Conservation (phyloP, 352 stramenopile genomes). For the Phytopythium litorale region DNA sequence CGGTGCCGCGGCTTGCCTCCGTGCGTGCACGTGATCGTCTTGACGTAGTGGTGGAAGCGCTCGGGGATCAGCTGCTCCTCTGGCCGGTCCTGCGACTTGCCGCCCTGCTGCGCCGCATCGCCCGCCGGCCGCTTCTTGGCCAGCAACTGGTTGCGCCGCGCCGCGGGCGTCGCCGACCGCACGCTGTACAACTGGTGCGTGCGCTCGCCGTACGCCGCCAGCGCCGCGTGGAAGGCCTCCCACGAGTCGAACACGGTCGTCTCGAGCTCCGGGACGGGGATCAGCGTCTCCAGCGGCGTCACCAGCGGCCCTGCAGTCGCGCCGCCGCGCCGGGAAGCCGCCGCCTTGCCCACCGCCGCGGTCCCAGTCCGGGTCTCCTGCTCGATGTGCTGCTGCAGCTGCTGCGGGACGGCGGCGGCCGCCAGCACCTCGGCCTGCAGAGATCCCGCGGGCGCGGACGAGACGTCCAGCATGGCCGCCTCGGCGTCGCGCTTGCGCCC, state of each 20-base stretch:
- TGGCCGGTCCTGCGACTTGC: background rate
- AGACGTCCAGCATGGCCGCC: slow-evolving; percentile 5
- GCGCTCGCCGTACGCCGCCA: slow-evolving; percentile 17
- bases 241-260: slow-evolving; percentile 20
- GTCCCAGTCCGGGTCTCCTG: background rate
- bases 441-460: background rate
- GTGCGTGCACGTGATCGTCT: slow-evolving; percentile 33
- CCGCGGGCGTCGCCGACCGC: slow-evolving; percentile 22
- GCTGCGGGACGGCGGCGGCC: background rate
- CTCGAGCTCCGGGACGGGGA: slow-evolving; percentile 17
- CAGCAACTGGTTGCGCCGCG: slow-evolving; percentile 18
- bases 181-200: slow-evolving; percentile 31
- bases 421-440: slow-evolving; percentile 8
- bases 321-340: background rate
- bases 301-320: slow-evolving; percentile 10
- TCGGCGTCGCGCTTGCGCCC: slow-evolving; percentile 8
- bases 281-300: slow-evolving; percentile 13
- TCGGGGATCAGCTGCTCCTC: slow-evolving; percentile 16
- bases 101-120: background rate
- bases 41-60: slow-evolving; percentile 28
- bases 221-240: slow-evolving; percentile 21
- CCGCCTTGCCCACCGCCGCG: background rate
- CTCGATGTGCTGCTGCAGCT: background rate
- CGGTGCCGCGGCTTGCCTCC: slow-evolving; percentile 22
- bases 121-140: slow-evolving; percentile 14